Evolutionary conservation across 495 filamentous ascomycete genomes (phyloP).

Genomic region (Penicillium mononematosum): DNA sequence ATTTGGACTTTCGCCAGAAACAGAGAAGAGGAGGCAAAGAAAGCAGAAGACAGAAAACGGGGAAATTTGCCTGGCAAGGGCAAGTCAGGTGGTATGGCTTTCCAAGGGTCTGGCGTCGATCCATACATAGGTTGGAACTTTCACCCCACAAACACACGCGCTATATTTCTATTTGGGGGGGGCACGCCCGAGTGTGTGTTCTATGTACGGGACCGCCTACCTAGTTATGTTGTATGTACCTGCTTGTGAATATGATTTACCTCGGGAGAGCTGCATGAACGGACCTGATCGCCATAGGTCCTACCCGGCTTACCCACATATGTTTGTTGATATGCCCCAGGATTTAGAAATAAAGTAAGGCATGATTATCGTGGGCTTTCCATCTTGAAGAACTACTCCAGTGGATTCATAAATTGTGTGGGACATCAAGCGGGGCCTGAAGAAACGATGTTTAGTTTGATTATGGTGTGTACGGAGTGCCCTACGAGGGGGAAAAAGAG

Average conservation of each 20-base stretch:
- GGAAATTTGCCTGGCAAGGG: constrained; percentile 2
- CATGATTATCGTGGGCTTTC: neutral
- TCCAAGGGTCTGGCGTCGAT: neutral
- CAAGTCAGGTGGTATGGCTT: neutral
- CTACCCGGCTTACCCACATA: neutral
- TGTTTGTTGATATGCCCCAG: neutral
- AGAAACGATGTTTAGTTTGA: neutral
- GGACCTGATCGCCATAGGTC: neutral
- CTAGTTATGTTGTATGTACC: neutral
- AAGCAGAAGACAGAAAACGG: neutral
- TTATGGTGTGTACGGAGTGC: neutral
- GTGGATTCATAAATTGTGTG: neutral
- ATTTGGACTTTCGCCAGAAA: constrained; percentile 1
- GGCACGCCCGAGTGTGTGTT: neutral
- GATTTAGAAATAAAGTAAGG: neutral
- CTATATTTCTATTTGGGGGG: neutral
- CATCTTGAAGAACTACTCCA: neutral
- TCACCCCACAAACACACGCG: neutral
- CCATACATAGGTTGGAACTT: neutral
- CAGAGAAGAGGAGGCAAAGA: neutral
- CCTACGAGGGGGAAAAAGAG: neutral
- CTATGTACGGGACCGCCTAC: neutral
- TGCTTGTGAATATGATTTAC: neutral
- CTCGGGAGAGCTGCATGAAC: neutral
- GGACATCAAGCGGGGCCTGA: neutral